These are phyloP conservation scores for Durotheca rogersii DNA, from an alignment of 495 filamentous ascomycete genomes.

Conservation along the genomic window DNA sequence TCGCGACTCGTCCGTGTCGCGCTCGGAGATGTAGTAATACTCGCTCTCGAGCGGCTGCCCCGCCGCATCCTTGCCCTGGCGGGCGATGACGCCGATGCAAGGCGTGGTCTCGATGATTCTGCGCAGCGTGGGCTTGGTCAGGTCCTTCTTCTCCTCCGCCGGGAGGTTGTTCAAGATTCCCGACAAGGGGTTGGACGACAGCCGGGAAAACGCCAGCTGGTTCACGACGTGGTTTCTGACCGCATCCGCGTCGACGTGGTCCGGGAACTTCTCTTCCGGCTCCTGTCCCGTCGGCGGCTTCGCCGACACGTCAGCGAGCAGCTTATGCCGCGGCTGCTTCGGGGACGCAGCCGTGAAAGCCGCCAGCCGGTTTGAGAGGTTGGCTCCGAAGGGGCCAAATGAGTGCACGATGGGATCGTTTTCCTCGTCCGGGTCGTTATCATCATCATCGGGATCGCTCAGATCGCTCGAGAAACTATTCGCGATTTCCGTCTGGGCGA, in stretches of 20 bases:
- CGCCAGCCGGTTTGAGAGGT: slow-evolving; percentile 75
- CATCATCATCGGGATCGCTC: slow-evolving; percentile 64
- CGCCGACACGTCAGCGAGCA: slow-evolving; percentile 28
- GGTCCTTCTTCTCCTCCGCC: slow-evolving; percentile 56
- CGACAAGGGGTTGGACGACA: slow-evolving; percentile 89
- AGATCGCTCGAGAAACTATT: slow-evolving; percentile 58
- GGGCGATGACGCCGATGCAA: slow-evolving; percentile 82
- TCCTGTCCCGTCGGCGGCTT: slow-evolving; percentile 35
- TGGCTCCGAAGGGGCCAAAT: slow-evolving; percentile 83
- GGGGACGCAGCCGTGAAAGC: slow-evolving; percentile 67
- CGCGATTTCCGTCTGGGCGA: slow-evolving; percentile 38
- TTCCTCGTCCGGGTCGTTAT: slow-evolving; percentile 83
- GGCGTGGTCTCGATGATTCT: slow-evolving; percentile 67
- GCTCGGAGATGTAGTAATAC: slow-evolving; percentile 95
- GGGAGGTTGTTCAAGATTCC: slow-evolving; percentile 85
- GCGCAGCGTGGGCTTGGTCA: slow-evolving; percentile 63
- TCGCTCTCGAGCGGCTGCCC: slow-evolving; percentile 92
- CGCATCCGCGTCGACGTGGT: slow-evolving; percentile 32
- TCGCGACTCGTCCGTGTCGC: slow-evolving; percentile 75
- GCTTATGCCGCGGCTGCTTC: slow-evolving; percentile 39
- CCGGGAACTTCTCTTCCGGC: slow-evolving; percentile 24
- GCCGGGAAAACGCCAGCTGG: slow-evolving; percentile 91
- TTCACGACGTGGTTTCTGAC: slow-evolving; percentile 82
- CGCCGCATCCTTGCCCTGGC: slow-evolving; percentile 94
- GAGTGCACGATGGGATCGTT: slow-evolving; percentile 90